Conservation (phyloP, 2,329 filamentous ascomycete species). For the Talaromyces sp. region DNA sequence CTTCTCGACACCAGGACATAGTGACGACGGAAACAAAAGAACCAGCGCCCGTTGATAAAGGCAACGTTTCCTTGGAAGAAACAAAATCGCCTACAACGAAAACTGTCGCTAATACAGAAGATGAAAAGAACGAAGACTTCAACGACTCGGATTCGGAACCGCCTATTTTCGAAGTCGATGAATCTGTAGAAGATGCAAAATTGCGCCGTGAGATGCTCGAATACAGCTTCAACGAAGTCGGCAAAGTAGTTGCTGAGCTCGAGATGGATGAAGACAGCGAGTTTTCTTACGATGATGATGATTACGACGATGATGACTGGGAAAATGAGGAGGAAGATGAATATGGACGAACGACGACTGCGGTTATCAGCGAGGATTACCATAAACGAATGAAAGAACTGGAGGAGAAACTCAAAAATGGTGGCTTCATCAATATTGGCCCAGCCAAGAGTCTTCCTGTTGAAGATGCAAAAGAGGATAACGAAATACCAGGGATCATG, state of each 20-base stretch:
- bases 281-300: constrained; percentile 48
- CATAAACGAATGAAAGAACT: constrained; percentile 78
- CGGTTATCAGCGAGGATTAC: constrained; percentile 68
- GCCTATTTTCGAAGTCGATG: constrained; percentile 64
- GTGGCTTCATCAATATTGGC: constrained; percentile 53
- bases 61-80: neutral
- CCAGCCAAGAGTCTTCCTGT: constrained; percentile 36
- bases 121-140: constrained; percentile 13
- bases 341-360: constrained; percentile 65
- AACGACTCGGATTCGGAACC: constrained; percentile 18
- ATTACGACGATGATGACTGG: constrained; percentile 50
- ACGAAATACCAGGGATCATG: constrained; percentile 19
- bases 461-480: constrained; percentile 8
- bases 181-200: constrained; percentile 72
- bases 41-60: neutral
- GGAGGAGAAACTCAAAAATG: constrained; percentile 64
- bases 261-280: constrained; percentile 65
- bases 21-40: neutral
- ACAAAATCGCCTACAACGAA: neutral
- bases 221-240: constrained; percentile 83
- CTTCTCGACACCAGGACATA: neutral
- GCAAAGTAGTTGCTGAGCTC: constrained; percentile 86
- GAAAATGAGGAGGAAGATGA: constrained; percentile 66
- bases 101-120: neutral
- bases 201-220: constrained; percentile 83